Evolutionary conservation across 495 filamentous ascomycete species (phyloP).

Genomic region (Aspergillus affinis): DNA sequence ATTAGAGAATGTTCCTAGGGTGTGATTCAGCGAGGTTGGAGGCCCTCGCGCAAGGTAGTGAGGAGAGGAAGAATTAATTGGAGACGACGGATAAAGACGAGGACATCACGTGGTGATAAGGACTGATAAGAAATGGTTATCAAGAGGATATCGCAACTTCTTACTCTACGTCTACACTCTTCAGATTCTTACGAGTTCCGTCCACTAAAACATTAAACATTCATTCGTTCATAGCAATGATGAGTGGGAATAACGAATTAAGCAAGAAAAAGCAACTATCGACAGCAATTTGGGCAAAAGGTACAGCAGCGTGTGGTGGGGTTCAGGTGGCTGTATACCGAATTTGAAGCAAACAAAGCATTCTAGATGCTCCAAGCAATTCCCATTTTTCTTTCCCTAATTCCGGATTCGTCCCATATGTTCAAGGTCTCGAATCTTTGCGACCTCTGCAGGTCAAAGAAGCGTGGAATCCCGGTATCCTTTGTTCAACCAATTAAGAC

Average conservation of each 20-base stretch:
- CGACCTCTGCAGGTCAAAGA: conserved; percentile 19
- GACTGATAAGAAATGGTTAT: not conserved
- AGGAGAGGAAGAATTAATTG: not conserved
- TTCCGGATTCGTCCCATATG: conserved; percentile 24
- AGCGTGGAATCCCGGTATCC: conserved; percentile 22
- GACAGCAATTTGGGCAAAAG: conserved; percentile 6
- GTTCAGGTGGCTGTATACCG: conserved; percentile 31
- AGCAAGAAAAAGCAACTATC: not conserved
- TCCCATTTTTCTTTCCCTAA: conserved; percentile 18
- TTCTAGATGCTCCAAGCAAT: conserved; percentile 21
- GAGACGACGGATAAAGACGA: not conserved
- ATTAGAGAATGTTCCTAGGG: no score
- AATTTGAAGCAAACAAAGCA: conserved; percentile 18
- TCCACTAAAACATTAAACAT: not conserved
- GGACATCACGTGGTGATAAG: conserved; percentile 13
- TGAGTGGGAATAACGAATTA: no score
- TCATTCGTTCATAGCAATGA: conserved; percentile 8
- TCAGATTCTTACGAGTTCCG: not conserved
- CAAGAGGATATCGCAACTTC: not conserved
- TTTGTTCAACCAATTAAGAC: conserved; percentile 31
- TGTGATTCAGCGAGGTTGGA: no score
- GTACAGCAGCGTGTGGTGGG: conserved; percentile 26
- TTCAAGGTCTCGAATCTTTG: conserved; percentile 25
- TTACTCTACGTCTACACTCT: not conserved
- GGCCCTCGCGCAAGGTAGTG: not conserved